phyloP scores from a whole-genome alignment of 306 rosid species.

The Vigna angularis region DNA sequence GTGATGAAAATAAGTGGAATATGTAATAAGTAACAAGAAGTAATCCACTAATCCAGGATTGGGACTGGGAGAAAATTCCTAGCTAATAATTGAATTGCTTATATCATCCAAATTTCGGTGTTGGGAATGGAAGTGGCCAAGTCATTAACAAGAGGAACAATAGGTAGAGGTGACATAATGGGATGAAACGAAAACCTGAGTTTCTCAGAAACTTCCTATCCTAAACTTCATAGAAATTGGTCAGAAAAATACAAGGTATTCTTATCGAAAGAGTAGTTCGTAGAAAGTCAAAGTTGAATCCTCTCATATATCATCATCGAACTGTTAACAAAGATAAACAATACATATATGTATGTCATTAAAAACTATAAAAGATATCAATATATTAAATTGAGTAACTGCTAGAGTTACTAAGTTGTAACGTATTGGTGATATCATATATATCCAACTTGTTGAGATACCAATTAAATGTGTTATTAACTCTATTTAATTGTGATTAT shows the following conservation, averaged over 20 bases:
- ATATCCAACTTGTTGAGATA: too few species aligned
- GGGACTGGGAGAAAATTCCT: not conserved
- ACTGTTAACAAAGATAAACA: too few species aligned
- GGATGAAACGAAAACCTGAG: not conserved
- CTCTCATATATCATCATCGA: too few species aligned
- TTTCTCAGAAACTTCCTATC: constrained; percentile 10
- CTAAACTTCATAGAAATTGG: not conserved
- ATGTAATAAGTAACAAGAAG: not conserved
- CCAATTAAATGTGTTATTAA: too few species aligned
- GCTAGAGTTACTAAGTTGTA: too few species aligned
- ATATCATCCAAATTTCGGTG: not conserved
- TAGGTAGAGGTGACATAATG: not conserved
- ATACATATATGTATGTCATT: too few species aligned
- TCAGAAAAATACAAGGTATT: not conserved
- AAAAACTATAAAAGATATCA: too few species aligned
- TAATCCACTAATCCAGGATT: not conserved
- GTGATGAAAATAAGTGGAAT: not conserved
- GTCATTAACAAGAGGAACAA: not conserved
- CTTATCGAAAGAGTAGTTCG: too few species aligned
- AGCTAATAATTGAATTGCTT: not conserved
- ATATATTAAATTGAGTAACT: too few species aligned
- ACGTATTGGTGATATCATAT: too few species aligned
- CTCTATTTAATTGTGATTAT: too few species aligned
- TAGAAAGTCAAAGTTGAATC: too few species aligned
- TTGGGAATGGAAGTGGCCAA: not conserved